Evolutionary conservation across 805 yeast species (phyloP).

Genomic region (Tetrapisispora phaffii): DNA sequence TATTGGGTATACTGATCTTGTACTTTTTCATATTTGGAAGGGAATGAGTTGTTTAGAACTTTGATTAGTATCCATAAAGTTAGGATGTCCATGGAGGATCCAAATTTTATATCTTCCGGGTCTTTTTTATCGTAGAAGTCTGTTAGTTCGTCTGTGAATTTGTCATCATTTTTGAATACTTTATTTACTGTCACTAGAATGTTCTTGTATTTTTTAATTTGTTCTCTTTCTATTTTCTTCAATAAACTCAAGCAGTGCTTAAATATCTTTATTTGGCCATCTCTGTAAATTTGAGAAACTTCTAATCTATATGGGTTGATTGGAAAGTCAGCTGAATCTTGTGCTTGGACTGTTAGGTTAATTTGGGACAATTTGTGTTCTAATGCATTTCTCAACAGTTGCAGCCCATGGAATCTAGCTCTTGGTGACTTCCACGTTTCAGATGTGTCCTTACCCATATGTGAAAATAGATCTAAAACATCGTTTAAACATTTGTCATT

Average conservation of each 20-base stretch:
- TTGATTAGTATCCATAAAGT: constrained; percentile 29
- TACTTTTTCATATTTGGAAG: constrained; percentile 15
- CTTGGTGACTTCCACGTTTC: constrained; percentile 35
- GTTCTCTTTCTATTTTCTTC: constrained; percentile 41
- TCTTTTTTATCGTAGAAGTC: constrained; percentile 34
- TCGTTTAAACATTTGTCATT: constrained; percentile 11
- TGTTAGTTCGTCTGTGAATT: constrained; percentile 38
- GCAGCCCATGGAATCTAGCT: constrained; percentile 49
- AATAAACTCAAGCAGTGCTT: constrained; percentile 35
- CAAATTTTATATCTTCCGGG: constrained; percentile 35
- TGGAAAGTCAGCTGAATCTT: constrained; percentile 5
- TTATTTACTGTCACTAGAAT: constrained; percentile 41
- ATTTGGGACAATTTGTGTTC: constrained; percentile 34
- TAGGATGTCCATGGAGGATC: constrained; percentile 38
- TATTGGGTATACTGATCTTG: not conserved
- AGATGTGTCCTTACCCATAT: constrained; percentile 29
- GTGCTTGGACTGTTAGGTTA: not conserved
- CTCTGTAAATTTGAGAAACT: constrained; percentile 37
- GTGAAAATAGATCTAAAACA: constrained; percentile 27
- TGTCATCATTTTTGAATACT: constrained; percentile 41
- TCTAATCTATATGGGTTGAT: constrained; percentile 9
- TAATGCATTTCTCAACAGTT: constrained; percentile 44
- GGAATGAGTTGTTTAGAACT: constrained; percentile 7
- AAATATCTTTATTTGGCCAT: constrained; percentile 41
- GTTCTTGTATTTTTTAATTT: constrained; percentile 35